Percentiles rank a stretch among this genome's conserved stretches.
These are phyloP conservation scores for Populus hybrid DNA, from an alignment of 441 rosid species.

Conservation along the genomic window DNA sequence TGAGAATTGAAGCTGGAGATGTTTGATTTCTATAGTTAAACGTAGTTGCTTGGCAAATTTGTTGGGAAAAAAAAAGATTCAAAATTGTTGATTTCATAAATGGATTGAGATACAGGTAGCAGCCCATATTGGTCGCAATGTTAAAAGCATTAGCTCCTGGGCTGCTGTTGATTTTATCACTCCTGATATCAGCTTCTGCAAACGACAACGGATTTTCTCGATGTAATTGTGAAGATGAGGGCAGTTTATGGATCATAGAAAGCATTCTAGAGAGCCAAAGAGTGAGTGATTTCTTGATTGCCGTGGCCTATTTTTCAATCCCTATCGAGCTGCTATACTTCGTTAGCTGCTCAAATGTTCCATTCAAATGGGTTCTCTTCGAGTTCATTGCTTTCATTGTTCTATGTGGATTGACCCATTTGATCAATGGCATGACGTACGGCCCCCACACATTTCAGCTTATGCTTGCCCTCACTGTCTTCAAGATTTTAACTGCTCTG, in stretches of 20 bases:
- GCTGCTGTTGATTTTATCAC: slow-evolving; percentile 47
- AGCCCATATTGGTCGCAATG: slow-evolving; percentile 50
- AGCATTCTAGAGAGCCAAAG: too few species aligned
- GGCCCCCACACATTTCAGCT: slow-evolving; percentile 79
- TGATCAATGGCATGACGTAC: slow-evolving; percentile 92
- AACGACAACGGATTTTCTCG: slow-evolving; percentile 47
- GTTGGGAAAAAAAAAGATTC: neutral
- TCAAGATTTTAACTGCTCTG: slow-evolving; percentile 88
- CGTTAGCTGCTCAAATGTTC: too few species aligned
- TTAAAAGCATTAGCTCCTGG: slow-evolving; percentile 41
- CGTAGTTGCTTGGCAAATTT: neutral
- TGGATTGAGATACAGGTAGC: slow-evolving; percentile 37
- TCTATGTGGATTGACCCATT: slow-evolving; percentile 93
- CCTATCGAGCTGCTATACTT: too few species aligned
- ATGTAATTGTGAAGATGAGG: slow-evolving; percentile 94
- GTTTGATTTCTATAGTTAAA: slow-evolving; percentile 12
- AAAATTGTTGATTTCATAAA: slow-evolving; percentile 7
- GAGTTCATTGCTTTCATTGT: slow-evolving; percentile 97
- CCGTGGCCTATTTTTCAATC: too few species aligned
- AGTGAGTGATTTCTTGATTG: too few species aligned
- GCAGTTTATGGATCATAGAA: slow-evolving; percentile 68
- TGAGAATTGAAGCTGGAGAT: slow-evolving; percentile 19
- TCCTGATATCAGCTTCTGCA: slow-evolving; percentile 35
- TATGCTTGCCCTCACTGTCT: slow-evolving; percentile 77
- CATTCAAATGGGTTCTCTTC: slow-evolving; percentile 43